phyloP scores from a whole-genome alignment of 2,329 filamentous ascomycete species.

The Aspergillus aculeatinus region DNA sequence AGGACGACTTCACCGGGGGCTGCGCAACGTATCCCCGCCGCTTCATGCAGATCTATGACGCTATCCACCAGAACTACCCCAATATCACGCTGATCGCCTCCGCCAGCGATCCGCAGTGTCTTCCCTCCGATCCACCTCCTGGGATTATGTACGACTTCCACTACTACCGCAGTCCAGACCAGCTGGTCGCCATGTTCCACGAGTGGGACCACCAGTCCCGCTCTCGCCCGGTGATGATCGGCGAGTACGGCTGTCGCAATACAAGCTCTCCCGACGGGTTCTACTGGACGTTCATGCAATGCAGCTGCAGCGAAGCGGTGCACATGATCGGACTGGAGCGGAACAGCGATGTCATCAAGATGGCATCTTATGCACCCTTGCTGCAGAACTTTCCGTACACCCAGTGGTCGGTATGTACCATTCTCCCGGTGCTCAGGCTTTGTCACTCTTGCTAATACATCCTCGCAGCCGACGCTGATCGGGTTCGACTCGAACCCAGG shows the following conservation, averaged over 20 bases:
- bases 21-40: constrained; percentile 54
- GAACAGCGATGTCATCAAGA: constrained; percentile 39
- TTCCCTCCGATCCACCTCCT: constrained; percentile 27
- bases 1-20: constrained; percentile 61
- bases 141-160: constrained; percentile 53
- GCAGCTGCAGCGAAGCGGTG: constrained; percentile 63
- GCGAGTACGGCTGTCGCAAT: constrained; percentile 33
- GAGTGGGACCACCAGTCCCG: constrained; percentile 55
- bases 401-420: constrained; percentile 33
- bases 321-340: constrained; percentile 57
- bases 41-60: constrained; percentile 59
- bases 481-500: constrained; percentile 30
- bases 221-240: constrained; percentile 31
- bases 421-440: not conserved
- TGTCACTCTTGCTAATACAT: too few species aligned
- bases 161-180: constrained; percentile 53
- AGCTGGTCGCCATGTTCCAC: constrained; percentile 52
- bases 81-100: constrained; percentile 58
- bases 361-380: constrained; percentile 39
- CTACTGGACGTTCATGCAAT: constrained; percentile 37
- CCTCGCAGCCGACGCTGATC: constrained; percentile 32
- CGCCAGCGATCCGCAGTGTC: constrained; percentile 29
- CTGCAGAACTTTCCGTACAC: constrained; percentile 36
- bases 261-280: constrained; percentile 16
- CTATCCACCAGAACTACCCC: constrained; percentile 56